These are phyloP conservation scores for Kazachstania martiniae DNA, from an alignment of 805 yeast species.

Conservation along the genomic window DNA sequence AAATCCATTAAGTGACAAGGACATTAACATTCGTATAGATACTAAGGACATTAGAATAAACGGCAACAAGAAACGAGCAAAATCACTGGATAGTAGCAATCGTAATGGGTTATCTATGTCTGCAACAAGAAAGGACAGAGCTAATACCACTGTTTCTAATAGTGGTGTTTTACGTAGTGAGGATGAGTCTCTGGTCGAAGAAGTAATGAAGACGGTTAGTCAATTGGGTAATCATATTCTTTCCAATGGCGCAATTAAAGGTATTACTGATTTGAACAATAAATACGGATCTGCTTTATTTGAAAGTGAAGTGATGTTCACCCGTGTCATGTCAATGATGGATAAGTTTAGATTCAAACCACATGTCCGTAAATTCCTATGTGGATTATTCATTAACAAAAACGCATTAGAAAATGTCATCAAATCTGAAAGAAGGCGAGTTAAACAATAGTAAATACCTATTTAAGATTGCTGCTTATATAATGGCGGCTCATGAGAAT, in stretches of 20 bases:
- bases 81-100: too few relatives aligned
- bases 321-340: constrained; percentile 38
- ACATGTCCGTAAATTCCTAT: constrained; percentile 51
- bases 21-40: too few relatives aligned
- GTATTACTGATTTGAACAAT: constrained; percentile 43
- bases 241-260: constrained; percentile 45
- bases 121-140: constrained; percentile 3
- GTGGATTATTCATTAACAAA: constrained; percentile 50
- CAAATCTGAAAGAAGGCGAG: constrained; percentile 32
- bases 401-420: constrained; percentile 42
- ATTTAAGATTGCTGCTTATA: background rate
- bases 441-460: background rate
- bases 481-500: constrained; percentile 4
- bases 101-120: too few relatives aligned
- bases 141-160: too few relatives aligned
- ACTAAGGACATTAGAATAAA: too few relatives aligned
- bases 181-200: constrained; percentile 23
- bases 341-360: constrained; percentile 51
- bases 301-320: constrained; percentile 45
- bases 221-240: constrained; percentile 46
- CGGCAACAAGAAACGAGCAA: too few relatives aligned
- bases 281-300: constrained; percentile 39
- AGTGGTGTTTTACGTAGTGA: too few relatives aligned
- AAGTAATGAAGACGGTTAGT: constrained; percentile 33
- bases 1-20: constrained; percentile 13